Evolutionary conservation across 805 yeast species (phyloP), one percentile per base, ranked within the genome.

Genomic region (Metschnikowia koreensis): DNA sequence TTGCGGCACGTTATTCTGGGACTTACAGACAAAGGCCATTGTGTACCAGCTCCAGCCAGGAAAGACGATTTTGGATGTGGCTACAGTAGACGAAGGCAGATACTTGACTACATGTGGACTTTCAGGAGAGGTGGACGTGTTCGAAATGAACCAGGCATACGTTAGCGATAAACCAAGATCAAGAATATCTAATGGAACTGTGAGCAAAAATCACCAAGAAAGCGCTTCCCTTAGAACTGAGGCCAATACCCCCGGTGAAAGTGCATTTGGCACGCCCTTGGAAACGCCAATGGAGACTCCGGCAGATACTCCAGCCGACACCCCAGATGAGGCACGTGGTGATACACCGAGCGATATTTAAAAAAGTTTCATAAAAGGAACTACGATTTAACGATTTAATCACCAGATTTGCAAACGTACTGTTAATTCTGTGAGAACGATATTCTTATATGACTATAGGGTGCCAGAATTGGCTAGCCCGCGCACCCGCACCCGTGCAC

Each of bases 1-100:
- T 11, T 80, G 81, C 1, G 74, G 79, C 1, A 63, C 86, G 0
- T 60, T 81, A 12, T 66, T 87, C 11, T 87, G 92, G 93, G 83
- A 86, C 60, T 71, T 87, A 6, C 90, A 86, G 54, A 63, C 81
- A 4, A 84, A 83, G 59, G 69, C 77, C 13, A 65, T 85, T 2
- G 70, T 75, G 4, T 65, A 57, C 43, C 65, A 63, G 50, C 65
- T 56, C 33, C 60, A 50, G 26, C 54, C 53, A 2, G 52, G 57
- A 10, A 51, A 58, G 11, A 71, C 78, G 1, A 73, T 81, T 6
- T 62, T 81, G 50, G 77, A 75, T 39, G 71, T 81, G 1, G 80
- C 73, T 47, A 50, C 63, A 4, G 62, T 54, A 33, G 66, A 70
- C 16, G 63, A 63, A 6, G 84, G 84, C 0, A 41, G 63, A 28